Evolutionary conservation across 768 basidiomycete genomes (phyloP).

Genomic region (Russula ochroleuca): DNA sequence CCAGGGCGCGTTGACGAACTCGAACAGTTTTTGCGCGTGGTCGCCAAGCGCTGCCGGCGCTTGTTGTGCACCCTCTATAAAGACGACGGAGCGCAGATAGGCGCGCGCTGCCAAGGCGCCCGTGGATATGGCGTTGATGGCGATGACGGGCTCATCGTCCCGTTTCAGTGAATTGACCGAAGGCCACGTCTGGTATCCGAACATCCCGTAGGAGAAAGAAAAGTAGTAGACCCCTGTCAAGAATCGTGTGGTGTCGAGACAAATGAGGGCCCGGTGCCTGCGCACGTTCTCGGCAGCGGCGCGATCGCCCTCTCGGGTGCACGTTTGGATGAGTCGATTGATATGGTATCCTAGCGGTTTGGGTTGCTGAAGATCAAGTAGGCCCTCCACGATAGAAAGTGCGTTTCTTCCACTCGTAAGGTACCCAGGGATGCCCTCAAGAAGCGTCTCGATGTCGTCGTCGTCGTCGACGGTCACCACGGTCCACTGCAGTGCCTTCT

Average conservation of each 20-base stretch:
- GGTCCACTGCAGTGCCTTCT: conserved; percentile 9
- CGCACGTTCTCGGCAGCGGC: background rate
- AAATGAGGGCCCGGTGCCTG: background rate
- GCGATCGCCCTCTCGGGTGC: conserved; percentile 4
- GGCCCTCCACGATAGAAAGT: background rate
- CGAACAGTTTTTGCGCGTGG: background rate
- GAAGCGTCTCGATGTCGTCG: conserved; percentile 12
- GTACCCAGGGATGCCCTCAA: conserved; percentile 20
- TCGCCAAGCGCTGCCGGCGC: background rate
- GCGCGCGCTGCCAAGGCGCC: conserved; percentile 2
- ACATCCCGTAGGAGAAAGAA: conserved; percentile 1
- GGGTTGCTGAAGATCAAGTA: background rate
- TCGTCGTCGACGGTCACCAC: conserved; percentile 10
- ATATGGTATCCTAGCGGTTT: background rate
- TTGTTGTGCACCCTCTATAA: background rate
- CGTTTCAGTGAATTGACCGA: conserved; percentile 13
- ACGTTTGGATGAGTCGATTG: conserved; percentile 6
- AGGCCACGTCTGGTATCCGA: conserved; percentile 6
- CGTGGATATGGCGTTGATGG: conserved; percentile 2
- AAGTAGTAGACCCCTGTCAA: background rate
- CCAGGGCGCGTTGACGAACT: conserved; percentile 3
- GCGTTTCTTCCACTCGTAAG: background rate
- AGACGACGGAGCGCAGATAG: conserved; percentile 3
- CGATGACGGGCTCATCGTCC: conserved; percentile 6
- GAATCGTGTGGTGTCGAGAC: conserved; percentile 1